A percentile compares a stretch with the other conserved stretches of the same genome.
Conservation (phyloP, 306 rosid species). For the Delonix regia region DNA sequence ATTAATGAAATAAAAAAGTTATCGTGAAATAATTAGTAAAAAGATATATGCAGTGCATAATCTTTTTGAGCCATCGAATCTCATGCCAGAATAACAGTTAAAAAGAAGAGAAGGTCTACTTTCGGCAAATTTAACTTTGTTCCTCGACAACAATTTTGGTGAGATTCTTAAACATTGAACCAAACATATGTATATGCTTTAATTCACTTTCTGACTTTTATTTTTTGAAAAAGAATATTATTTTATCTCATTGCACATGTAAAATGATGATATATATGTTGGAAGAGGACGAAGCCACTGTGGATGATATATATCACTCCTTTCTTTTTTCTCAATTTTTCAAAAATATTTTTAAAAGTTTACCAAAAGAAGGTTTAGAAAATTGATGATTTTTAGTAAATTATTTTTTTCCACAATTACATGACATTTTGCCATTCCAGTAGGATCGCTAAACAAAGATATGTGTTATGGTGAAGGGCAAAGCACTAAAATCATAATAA, state of each 20-base stretch:
- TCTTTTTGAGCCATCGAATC: not conserved
- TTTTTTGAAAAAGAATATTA: not conserved
- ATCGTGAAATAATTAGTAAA: not conserved
- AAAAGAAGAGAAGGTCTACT: not conserved
- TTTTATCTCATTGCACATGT: not conserved
- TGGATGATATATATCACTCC: not conserved
- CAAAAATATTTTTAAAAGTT: not conserved
- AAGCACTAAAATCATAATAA: not conserved
- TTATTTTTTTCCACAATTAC: not conserved
- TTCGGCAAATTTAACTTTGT: conserved; percentile 5
- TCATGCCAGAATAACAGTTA: not conserved
- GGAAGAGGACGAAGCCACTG: not conserved
- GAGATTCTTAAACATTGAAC: conserved; percentile 5
- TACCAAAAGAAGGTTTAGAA: not conserved
- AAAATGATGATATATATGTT: not conserved
- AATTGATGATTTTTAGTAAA: not conserved
- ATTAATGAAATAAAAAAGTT: not conserved
- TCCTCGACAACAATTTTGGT: not conserved
- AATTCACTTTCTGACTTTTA: not conserved
- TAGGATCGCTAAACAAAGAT: not conserved
- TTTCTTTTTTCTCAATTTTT: not conserved
- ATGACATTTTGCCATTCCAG: not conserved
- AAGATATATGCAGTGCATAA: not conserved
- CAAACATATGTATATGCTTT: not conserved
- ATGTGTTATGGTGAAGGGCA: not conserved